Percentiles rank a stretch among this genome's conserved stretches.
Evolutionary conservation across 2,329 filamentous ascomycete species (phyloP).

Genomic region (Hypoxylon rubiginosum): DNA sequence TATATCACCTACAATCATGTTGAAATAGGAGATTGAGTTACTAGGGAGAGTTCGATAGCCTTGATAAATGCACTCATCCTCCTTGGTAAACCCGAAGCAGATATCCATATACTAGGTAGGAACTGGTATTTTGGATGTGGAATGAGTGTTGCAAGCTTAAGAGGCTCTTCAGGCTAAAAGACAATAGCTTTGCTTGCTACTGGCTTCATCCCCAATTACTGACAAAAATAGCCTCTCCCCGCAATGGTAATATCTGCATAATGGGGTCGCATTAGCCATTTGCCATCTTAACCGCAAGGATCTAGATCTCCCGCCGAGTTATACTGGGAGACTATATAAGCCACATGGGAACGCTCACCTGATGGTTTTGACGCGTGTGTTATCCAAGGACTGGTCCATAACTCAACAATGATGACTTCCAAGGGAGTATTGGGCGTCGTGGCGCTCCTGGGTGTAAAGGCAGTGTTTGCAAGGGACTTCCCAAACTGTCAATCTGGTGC

Average conservation of each 20-base stretch:
- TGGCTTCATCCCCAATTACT: slow-evolving; percentile 11
- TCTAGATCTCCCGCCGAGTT: slow-evolving; percentile 26
- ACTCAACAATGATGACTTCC: slow-evolving; percentile 14
- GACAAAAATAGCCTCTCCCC: slow-evolving; percentile 30
- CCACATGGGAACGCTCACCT: slow-evolving; percentile 4
- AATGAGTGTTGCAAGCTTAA: not conserved
- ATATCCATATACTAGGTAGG: too few relatives aligned
- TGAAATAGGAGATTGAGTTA: too few relatives aligned
- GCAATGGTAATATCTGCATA: slow-evolving; percentile 26
- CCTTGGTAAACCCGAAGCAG: too few relatives aligned
- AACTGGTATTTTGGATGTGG: too few relatives aligned
- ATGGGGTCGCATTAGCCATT: slow-evolving; percentile 25
- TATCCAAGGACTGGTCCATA: not conserved
- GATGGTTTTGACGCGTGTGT: not conserved
- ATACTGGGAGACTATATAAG: slow-evolving; percentile 20
- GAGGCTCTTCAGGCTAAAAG: slow-evolving; percentile 33
- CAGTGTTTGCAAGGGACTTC: slow-evolving; percentile 45
- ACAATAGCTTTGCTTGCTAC: not conserved
- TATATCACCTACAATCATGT: too few relatives aligned
- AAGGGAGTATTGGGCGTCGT: slow-evolving; percentile 7
- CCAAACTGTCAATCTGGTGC: slow-evolving; percentile 48
- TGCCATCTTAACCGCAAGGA: slow-evolving; percentile 37
- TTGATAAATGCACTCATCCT: too few relatives aligned
- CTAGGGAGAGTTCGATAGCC: too few relatives aligned
- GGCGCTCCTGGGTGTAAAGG: slow-evolving; percentile 31